These are phyloP conservation scores for Thalassiosira livingstoniorum DNA, from an alignment of 352 stramenopile species.

Conservation along the genomic window DNA sequence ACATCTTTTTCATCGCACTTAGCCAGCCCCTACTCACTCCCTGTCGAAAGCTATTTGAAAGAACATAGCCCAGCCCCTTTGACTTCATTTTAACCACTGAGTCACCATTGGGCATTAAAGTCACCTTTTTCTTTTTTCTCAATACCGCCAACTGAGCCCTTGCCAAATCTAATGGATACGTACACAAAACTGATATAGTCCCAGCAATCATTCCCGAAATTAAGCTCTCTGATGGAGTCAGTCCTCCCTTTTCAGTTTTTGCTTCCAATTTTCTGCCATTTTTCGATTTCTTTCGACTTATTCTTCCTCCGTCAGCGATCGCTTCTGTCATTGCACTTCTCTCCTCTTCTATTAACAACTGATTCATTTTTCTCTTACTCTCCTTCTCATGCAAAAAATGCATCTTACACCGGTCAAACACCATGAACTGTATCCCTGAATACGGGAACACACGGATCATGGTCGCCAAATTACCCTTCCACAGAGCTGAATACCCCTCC, in stretches of 20 bases:
- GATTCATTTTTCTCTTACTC: no score
- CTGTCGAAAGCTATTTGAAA: conserved; percentile 47
- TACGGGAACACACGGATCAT: conserved; percentile 91
- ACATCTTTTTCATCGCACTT: conserved; percentile 1
- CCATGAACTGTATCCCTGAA: conserved; percentile 90
- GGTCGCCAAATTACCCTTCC: conserved; percentile 88
- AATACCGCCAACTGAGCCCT: conserved; percentile 88
- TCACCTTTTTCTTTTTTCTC: conserved; percentile 59
- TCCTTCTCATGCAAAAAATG: conserved; percentile 67
- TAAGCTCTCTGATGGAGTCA: conserved; percentile 85
- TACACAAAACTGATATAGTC: conserved; percentile 82
- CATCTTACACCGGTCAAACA: conserved; percentile 88
- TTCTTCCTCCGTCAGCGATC: no score
- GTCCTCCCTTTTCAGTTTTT: conserved; percentile 64
- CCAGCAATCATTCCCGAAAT: conserved; percentile 86
- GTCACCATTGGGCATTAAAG: conserved; percentile 1
- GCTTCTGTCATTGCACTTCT: not conserved
- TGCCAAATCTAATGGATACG: conserved; percentile 90
- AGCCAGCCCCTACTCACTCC: conserved; percentile 34
- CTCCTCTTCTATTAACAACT: conserved; percentile 25
- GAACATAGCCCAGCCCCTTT: conserved; percentile 33
- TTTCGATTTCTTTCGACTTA: not conserved
- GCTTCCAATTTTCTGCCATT: conserved; percentile 12
- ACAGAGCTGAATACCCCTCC: conserved; percentile 83
- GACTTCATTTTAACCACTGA: not conserved